Evolutionary conservation across 2,329 filamentous ascomycete genomes (phyloP).

Genomic region (Neofusicoccum laricinum): DNA sequence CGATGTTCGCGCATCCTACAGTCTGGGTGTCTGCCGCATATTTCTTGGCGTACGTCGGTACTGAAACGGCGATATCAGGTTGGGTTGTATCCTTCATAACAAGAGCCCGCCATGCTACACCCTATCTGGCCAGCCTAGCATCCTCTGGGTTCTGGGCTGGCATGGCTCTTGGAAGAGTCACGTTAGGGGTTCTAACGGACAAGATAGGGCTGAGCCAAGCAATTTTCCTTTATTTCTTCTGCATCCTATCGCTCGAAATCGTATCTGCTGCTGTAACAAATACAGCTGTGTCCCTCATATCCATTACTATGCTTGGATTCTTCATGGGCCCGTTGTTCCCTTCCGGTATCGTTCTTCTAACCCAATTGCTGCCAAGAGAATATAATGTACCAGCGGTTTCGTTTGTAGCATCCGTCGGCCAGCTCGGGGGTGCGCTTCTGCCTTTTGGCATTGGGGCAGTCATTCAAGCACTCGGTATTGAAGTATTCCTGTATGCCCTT

Average conservation of each 20-base stretch:
- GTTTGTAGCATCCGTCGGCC: slow-evolving; percentile 44
- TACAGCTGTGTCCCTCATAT: slow-evolving; percentile 26
- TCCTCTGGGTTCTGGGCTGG: slow-evolving; percentile 47
- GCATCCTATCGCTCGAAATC: neutral
- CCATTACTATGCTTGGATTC: slow-evolving; percentile 37
- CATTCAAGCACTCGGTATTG: slow-evolving; percentile 38
- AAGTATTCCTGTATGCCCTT: slow-evolving; percentile 35
- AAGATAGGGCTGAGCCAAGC: slow-evolving; percentile 28
- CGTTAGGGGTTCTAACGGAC: slow-evolving; percentile 33
- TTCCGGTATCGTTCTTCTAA: slow-evolving; percentile 40
- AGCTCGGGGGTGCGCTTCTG: slow-evolving; percentile 43
- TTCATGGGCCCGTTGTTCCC: slow-evolving; percentile 44
- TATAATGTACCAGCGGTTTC: slow-evolving; percentile 44
- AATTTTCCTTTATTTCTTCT: slow-evolving; percentile 25
- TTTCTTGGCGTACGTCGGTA: slow-evolving; percentile 46
- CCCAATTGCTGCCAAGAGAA: slow-evolving; percentile 36
- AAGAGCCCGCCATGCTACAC: slow-evolving; percentile 36
- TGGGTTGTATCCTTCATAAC: slow-evolving; percentile 49
- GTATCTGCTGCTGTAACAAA: slow-evolving; percentile 17
- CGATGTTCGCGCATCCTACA: slow-evolving; percentile 32
- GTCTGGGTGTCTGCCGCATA: slow-evolving; percentile 44
- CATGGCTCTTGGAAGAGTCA: slow-evolving; percentile 41
- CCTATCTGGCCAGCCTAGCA: slow-evolving; percentile 38
- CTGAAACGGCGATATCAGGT: slow-evolving; percentile 44
- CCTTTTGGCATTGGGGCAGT: slow-evolving; percentile 45